Percentiles rank a stretch among this genome's conserved stretches.
Conservation (phyloP, 129 eudicot genomes). For the Glebionis coronaria region DNA sequence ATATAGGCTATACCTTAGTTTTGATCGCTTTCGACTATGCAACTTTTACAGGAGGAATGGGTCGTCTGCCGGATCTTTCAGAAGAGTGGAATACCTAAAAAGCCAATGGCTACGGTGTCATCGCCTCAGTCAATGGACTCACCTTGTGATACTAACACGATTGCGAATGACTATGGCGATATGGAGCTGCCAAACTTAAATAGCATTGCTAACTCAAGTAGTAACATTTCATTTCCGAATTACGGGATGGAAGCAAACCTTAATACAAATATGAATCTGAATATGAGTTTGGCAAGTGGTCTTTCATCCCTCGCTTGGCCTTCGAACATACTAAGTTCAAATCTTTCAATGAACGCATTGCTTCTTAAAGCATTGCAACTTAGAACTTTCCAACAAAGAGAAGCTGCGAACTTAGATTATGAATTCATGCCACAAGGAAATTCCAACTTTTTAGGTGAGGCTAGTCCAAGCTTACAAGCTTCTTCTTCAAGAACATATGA, state of each 20-base stretch:
- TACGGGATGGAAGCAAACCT: slow-evolving; percentile 26
- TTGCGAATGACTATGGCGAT: slow-evolving; percentile 58
- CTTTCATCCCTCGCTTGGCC: slow-evolving; percentile 56
- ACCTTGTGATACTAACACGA: slow-evolving; percentile 60
- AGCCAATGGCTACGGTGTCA: slow-evolving; percentile 50
- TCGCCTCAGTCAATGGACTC: slow-evolving; percentile 62
- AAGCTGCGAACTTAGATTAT: slow-evolving; percentile 34
- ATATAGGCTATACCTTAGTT: no score
- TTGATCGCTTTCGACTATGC: not conserved
- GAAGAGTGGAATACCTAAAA: slow-evolving; percentile 54
- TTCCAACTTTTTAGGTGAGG: slow-evolving; percentile 36
- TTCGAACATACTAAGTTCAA: slow-evolving; percentile 46
- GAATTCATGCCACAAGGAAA: slow-evolving; percentile 52
- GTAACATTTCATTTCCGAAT: slow-evolving; percentile 29
- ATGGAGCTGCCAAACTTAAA: slow-evolving; percentile 44
- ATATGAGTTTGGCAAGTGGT: slow-evolving; percentile 35
- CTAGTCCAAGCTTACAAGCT: slow-evolving; percentile 36
- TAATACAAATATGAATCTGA: slow-evolving; percentile 33
- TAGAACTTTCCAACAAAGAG: slow-evolving; percentile 52
- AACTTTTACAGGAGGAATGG: slow-evolving; percentile 74
- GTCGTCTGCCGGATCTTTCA: slow-evolving; percentile 87
- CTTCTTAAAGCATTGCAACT: slow-evolving; percentile 74
- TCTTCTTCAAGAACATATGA: slow-evolving; percentile 47
- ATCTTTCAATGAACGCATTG: slow-evolving; percentile 60
- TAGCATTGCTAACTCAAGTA: slow-evolving; percentile 27